phyloP scores from a whole-genome alignment of 805 yeast genomes.

The Yarrowia bubula region DNA sequence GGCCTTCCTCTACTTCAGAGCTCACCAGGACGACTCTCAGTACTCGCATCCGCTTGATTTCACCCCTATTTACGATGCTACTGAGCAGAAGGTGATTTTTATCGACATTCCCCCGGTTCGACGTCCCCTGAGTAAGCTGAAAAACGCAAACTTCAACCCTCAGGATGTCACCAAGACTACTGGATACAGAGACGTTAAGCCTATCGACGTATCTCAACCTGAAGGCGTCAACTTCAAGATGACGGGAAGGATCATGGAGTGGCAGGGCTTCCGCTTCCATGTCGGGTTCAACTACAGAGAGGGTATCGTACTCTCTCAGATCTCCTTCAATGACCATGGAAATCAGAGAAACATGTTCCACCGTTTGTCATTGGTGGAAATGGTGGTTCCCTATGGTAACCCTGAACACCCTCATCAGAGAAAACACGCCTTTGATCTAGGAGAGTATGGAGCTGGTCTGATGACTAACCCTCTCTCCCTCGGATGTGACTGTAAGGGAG shows the following conservation, averaged over 20 bases:
- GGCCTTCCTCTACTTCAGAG: constrained; percentile 75
- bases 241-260: constrained; percentile 65
- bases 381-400: constrained; percentile 82
- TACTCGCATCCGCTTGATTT: constrained; percentile 66
- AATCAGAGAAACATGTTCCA: constrained; percentile 64
- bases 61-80: constrained; percentile 78
- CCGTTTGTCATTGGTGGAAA: constrained; percentile 72
- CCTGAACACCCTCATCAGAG: constrained; percentile 81
- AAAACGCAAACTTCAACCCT: constrained; percentile 70
- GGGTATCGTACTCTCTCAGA: constrained; percentile 75
- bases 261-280: constrained; percentile 78
- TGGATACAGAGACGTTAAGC: constrained; percentile 64
- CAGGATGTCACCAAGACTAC: constrained; percentile 58
- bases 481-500: constrained; percentile 86
- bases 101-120: constrained; percentile 75
- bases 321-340: constrained; percentile 58
- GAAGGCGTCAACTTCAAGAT: constrained; percentile 76
- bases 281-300: constrained; percentile 84
- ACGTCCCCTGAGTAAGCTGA: constrained; percentile 65
- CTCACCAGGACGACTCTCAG: constrained; percentile 72
- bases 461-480: constrained; percentile 75
- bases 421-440: constrained; percentile 82
- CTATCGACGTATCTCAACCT: constrained; percentile 72
- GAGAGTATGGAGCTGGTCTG: constrained; percentile 86
- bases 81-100: constrained; percentile 62